phyloP scores from a whole-genome alignment of 306 rosid genomes.

The Lotus japonicus region DNA sequence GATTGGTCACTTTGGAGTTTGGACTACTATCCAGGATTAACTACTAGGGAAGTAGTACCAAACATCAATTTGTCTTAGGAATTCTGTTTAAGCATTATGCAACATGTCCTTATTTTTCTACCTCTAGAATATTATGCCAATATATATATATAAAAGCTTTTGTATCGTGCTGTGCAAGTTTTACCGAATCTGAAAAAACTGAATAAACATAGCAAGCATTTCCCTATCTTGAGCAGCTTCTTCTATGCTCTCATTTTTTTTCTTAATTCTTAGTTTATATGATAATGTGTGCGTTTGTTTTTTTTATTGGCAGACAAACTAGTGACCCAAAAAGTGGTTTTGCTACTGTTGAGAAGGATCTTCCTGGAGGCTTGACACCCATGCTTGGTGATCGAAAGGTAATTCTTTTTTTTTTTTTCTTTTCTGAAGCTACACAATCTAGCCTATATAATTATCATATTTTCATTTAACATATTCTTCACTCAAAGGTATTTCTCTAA shows the following conservation, averaged over 20 bases:
- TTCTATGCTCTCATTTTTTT: background rate
- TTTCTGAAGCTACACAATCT: no score
- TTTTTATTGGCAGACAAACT: conserved; percentile 65
- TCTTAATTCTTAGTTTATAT: conserved; percentile 15
- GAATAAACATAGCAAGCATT: no score
- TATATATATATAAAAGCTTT: background rate
- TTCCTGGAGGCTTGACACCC: conserved; percentile 95
- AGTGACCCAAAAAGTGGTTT: conserved; percentile 95
- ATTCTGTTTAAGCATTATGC: background rate
- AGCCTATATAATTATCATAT: background rate
- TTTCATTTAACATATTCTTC: background rate
- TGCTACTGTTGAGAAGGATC: conserved; percentile 94
- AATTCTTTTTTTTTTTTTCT: background rate
- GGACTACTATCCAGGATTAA: background rate
- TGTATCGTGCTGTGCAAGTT: no score
- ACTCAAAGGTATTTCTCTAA: background rate
- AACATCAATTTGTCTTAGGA: background rate
- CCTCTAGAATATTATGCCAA: background rate
- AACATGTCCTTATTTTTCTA: background rate
- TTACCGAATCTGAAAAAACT: no score
- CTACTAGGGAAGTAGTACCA: background rate
- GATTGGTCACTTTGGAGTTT: background rate
- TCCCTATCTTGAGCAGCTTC: background rate
- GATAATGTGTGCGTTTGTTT: background rate
- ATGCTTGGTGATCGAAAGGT: conserved; percentile 99